Conservation (phyloP, 768 basidiomycete genomes). For the Rhodotorula sphaerocarpa region DNA sequence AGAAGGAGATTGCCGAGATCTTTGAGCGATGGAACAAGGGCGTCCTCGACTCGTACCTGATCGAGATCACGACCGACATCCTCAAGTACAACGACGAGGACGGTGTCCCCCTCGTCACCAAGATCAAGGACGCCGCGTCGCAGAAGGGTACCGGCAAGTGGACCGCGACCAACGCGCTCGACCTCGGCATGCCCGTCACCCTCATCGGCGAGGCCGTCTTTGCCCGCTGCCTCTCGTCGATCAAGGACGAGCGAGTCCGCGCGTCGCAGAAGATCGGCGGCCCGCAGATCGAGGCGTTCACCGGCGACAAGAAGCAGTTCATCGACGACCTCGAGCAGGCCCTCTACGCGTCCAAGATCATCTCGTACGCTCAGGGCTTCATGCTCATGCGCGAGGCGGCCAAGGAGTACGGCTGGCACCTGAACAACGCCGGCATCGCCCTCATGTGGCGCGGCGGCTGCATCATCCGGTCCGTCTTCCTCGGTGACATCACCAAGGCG, state of each 20-base stretch:
- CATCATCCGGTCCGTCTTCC: conserved; percentile 98
- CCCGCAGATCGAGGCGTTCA: conserved; percentile 86
- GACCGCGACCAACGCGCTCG: conserved; percentile 92
- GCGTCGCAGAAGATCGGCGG: conserved; percentile 86
- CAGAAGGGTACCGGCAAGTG: conserved; percentile 99
- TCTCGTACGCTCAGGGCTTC: conserved; percentile 81
- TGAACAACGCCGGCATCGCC: conserved; percentile 97
- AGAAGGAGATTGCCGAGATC: conserved; percentile 87
- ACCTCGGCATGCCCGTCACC: conserved; percentile 77
- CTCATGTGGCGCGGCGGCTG: conserved; percentile 99
- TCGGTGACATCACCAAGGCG: conserved; percentile 81
- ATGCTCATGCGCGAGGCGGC: conserved; percentile 99
- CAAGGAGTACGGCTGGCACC: conserved; percentile 76
- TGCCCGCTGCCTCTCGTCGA: conserved; percentile 90
- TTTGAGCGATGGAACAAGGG: conserved; percentile 96
- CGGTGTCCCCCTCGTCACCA: conserved; percentile 77
- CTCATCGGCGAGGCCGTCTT: conserved; percentile 99
- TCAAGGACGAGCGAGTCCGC: conserved; percentile 90
- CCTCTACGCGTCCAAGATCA: conserved; percentile 94
- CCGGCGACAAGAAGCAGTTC: conserved; percentile 95
- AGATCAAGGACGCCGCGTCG: conserved; percentile 91
- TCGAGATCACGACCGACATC: conserved; percentile 91
- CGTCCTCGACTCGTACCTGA: conserved; percentile 98
- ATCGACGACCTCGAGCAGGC: conserved; percentile 99
- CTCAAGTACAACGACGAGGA: conserved; percentile 95